Evolutionary conservation across 805 yeast genomes (phyloP).

Genomic region (Candida koratica): DNA sequence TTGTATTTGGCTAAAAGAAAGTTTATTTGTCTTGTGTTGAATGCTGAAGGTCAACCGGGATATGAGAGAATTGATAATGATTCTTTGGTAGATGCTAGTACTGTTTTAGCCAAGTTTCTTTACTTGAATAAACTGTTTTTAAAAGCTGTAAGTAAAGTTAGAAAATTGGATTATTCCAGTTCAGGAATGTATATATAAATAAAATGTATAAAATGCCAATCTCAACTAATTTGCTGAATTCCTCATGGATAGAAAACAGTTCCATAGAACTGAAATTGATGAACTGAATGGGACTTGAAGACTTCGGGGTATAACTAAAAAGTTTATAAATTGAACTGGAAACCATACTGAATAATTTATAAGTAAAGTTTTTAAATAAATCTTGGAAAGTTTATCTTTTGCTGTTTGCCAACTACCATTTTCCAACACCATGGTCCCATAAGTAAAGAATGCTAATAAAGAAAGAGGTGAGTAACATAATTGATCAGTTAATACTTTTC

Average conservation of each 20-base stretch:
- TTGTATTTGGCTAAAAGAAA: conserved; percentile 9
- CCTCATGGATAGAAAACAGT: conserved; percentile 81
- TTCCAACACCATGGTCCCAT: conserved; percentile 79
- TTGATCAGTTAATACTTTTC: conserved; percentile 88
- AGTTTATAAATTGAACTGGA: conserved; percentile 73
- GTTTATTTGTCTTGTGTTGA: conserved; percentile 30
- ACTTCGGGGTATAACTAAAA: conserved; percentile 61
- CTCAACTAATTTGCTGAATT: conserved; percentile 37
- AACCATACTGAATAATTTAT: conserved; percentile 79
- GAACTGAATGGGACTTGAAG: conserved; percentile 91
- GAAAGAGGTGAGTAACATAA: conserved; percentile 85
- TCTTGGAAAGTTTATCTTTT: conserved; percentile 55
- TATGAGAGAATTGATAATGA: conserved; percentile 51
- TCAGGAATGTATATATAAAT: conserved; percentile 28
- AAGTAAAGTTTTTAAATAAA: conserved; percentile 65
- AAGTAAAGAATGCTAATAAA: conserved; percentile 73
- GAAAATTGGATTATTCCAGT: conserved; percentile 22
- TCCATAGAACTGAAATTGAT: conserved; percentile 86
- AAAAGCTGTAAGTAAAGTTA: conserved; percentile 19
- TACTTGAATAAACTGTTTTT: conserved; percentile 13
- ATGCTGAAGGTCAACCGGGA: conserved; percentile 62
- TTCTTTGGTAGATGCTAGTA: conserved; percentile 34
- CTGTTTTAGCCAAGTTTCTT: conserved; percentile 15
- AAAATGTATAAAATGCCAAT: background rate
- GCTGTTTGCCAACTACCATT: conserved; percentile 64